A percentile compares a stretch with the other conserved stretches of the same genome.
phyloP scores from a whole-genome alignment of 2,329 filamentous ascomycete species.

The Myriosclerotinia scirpicola region DNA sequence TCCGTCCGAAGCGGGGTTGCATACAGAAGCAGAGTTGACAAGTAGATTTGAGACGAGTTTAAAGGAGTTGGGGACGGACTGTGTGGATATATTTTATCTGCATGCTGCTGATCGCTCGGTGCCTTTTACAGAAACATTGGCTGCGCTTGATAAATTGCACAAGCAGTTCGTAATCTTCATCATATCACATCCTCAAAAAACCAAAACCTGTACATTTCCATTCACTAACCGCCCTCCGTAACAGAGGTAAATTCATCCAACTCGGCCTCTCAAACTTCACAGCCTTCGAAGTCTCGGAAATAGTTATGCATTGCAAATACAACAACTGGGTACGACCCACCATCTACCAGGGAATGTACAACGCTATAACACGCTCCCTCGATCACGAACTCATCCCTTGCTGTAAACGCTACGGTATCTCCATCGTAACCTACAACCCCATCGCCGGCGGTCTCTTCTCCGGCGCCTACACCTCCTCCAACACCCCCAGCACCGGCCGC shows the following conservation, averaged over 20 bases:
- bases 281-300: slow-evolving; percentile 83
- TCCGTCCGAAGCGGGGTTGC: slow-evolving; percentile 56
- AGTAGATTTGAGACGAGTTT: slow-evolving; percentile 67
- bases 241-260: slow-evolving; percentile 71
- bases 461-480: slow-evolving; percentile 60
- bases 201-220: slow-evolving; percentile 36
- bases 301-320: slow-evolving; percentile 75
- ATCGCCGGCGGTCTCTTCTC: slow-evolving; percentile 78
- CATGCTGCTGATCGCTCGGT: slow-evolving; percentile 68
- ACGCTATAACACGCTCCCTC: slow-evolving; percentile 72
- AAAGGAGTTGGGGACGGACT: slow-evolving; percentile 69
- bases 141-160: slow-evolving; percentile 76
- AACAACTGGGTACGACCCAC: slow-evolving; percentile 69
- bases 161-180: slow-evolving; percentile 47
- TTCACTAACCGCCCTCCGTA: neutral
- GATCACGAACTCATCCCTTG: slow-evolving; percentile 73
- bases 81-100: slow-evolving; percentile 76
- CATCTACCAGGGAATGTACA: slow-evolving; percentile 87
- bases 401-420: slow-evolving; percentile 73
- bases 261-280: slow-evolving; percentile 84
- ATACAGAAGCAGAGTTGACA: slow-evolving; percentile 63
- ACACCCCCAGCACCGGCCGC: slow-evolving; percentile 60
- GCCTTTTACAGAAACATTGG: slow-evolving; percentile 77
- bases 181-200: too few relatives aligned
- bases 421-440: slow-evolving; percentile 81